Conservation (phyloP, 805 yeast species). For the Starmerella potacharoeniae region DNA sequence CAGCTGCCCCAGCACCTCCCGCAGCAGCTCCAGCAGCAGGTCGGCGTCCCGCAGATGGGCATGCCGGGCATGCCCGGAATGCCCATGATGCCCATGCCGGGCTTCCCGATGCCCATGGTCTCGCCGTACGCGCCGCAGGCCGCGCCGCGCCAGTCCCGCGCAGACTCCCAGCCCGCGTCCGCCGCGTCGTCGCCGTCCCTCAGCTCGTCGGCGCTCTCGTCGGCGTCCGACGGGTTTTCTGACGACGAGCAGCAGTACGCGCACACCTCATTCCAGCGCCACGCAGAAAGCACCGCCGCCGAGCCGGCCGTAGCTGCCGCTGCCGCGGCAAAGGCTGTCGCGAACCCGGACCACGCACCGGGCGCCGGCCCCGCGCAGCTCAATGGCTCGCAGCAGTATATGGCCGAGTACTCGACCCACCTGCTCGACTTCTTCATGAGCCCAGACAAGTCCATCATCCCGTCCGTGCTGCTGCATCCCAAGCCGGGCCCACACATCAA, state of each 20-base stretch:
- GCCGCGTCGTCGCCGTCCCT: constrained; percentile 15
- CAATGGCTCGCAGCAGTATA: constrained; percentile 17
- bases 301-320: constrained; percentile 12
- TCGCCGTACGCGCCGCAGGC: not conserved
- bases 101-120: constrained; percentile 5
- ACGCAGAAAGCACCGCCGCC: constrained; percentile 3
- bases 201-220: constrained; percentile 19
- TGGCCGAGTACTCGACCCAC: constrained; percentile 36
- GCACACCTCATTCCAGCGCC: constrained; percentile 1
- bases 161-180: not conserved
- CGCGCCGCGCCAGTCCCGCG: not conserved
- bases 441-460: constrained; percentile 48
- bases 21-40: constrained; percentile 2
- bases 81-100: constrained; percentile 8
- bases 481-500: constrained; percentile 57
- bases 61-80: constrained; percentile 5
- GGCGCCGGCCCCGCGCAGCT: not conserved
- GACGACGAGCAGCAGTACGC: constrained; percentile 16
- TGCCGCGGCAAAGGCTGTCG: not conserved
- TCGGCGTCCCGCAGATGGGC: constrained; percentile 3
- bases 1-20: not conserved
- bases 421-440: constrained; percentile 45
- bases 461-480: constrained; percentile 53
- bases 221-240: constrained; percentile 17
- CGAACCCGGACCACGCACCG: not conserved